Evolutionary conservation across 192 early-diverging fungal genomes (phyloP), one percentile per base, ranked within the genome.

Genomic region (Backusella mclennaniae): DNA sequence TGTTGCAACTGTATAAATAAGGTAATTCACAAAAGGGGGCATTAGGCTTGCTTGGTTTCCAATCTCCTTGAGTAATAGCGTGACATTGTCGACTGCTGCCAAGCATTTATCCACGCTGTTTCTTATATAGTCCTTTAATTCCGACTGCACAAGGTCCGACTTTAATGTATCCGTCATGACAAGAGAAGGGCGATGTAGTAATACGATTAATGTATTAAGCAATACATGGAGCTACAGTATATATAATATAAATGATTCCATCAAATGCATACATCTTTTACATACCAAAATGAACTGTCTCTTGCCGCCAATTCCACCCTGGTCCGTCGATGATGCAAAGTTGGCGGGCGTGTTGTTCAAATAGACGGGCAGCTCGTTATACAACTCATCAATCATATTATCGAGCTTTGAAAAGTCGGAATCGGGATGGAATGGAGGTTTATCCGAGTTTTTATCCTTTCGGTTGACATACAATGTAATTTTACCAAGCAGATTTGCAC

Each of bases 371-470:
- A 87, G 66, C 8, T 78, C 76, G 6, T 78, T 66, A 29, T 77
- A 72, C 87, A 85, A 87, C 26, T 67, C 66, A 0, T 79, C 76
- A 35, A 87, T 21, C 0, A 79, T 74, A 0, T 52, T 21, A 38
- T 85, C 84, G n/a, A 89, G 80, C 1, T 79, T 35, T 14, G 82
- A 77, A 71, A 85, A 87, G 71, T 86, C 82, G 19, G 86, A 87
- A 9, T 80, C 79, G 1, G 80, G 77, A 38, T 89, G 74, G 42
- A 71, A 84, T 5, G 83, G 83, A 1, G 70, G 79, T 66, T 11
- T 81, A 53, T 44, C 80, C 63, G 36, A 71, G 77, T 17, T 83
- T 79, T 23, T 80, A 74, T 21, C 84, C 69, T 63, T 63, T 46
- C 86, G 77, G 41, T 89, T 89, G 36, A 87, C 80, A 46, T 83